Conservation (phyloP, 148 eudicot genomes). For the Silene conica region DNA sequence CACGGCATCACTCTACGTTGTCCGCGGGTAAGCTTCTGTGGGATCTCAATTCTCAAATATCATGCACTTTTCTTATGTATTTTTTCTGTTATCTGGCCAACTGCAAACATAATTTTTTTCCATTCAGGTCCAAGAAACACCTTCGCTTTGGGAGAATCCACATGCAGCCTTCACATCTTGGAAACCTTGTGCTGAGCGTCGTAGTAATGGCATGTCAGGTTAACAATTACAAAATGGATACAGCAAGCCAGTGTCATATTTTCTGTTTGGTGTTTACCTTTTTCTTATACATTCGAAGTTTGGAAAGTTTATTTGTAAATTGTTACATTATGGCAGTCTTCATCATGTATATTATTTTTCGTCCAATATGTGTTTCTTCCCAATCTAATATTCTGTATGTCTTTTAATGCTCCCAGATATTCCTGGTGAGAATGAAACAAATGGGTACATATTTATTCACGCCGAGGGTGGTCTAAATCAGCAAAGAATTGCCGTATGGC, state of each 20-base stretch:
- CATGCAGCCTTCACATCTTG: conserved; percentile 88
- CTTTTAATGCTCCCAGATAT: conserved; percentile 48
- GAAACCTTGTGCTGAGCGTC: conserved; percentile 94
- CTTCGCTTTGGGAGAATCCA: conserved; percentile 98
- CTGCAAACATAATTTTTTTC: conserved; percentile 1
- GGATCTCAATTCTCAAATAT: neutral
- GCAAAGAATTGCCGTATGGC: conserved; percentile 93
- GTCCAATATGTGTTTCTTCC: neutral
- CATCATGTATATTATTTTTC: neutral
- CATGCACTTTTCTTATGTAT: neutral
- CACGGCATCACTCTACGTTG: conserved; percentile 83
- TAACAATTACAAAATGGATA: neutral
- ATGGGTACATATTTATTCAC: conserved; percentile 94
- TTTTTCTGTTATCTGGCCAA: neutral
- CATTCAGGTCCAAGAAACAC: conserved; percentile 71
- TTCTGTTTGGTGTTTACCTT: neutral
- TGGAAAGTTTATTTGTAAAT: neutral
- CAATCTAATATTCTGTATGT: conserved; percentile 4
- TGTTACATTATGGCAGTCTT: neutral
- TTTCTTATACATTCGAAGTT: neutral
- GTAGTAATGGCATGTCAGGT: conserved; percentile 63
- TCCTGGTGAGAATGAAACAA: conserved; percentile 85
- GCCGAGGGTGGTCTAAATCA: conserved; percentile 99
- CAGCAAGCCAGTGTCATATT: neutral
- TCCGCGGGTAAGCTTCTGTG: conserved; percentile 61